Evolutionary conservation across 331 rosid species (phyloP), one percentile per base, ranked within the genome.

Genomic region (Phaseolus coccineus): DNA sequence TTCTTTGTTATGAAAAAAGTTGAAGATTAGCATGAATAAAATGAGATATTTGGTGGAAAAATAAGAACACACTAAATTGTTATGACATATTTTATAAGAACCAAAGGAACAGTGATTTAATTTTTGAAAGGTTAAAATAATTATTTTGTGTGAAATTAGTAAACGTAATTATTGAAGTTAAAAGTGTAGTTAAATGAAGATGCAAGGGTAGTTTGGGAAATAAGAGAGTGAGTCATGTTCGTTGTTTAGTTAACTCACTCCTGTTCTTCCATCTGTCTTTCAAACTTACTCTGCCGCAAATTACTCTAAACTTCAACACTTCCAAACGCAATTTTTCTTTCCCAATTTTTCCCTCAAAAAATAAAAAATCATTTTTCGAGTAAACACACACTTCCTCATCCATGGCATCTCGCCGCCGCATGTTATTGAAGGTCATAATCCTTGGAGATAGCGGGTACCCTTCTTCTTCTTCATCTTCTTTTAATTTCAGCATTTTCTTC

Each of bases 401-500:
- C 39, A 96, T 96, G 99, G 96, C 99, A 53, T 90, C 99, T 73
- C 98, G 99, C 46, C 87, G 99, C 72, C 99, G 99, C 85, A 93
- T 96, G 97, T 89, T 96, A 19, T 85, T 96, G 35, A 96, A 96
- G 90, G 98, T 96, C 92, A 93, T 96, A 40, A 96, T 96, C 91
- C 97, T 93, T 71, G 99, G 99, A 33, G 99, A 96, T 71, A 96
- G 99, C 83, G 99, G 99, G 99, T 96, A 86, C 70, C 76, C 27
- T 68, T 65, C 55, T 72, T 4, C 53, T 44, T 6, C 12, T 47
- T 66, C 12, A 2, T 42, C 47, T 51, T 64, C 52, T 31, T 1
- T 40, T 58, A 12, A n/a, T 67, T 58, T 11, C 51, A 14, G 4
- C 4, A 2, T 46, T 52, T 58, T 70, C 4, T 35, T 46, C 0